Base-by-base conservation (phyloP, 257 asterid species). In the Solanum appendiculatum region DNA sequence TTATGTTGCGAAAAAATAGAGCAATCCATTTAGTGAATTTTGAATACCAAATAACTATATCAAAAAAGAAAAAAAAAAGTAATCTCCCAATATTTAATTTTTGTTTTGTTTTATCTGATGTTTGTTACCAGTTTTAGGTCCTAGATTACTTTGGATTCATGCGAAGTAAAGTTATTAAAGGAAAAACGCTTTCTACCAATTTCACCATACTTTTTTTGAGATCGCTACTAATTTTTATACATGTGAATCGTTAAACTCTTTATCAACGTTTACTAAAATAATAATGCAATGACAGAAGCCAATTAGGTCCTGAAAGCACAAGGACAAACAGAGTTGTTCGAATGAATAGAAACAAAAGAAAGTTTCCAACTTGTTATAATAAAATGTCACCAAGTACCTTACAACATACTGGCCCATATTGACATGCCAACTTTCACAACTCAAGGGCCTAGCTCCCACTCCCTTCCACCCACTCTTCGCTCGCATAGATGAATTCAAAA, bases 341-440 rank as follows among this genome's bases (percentile, higher is more conserved):
- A 36, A 33, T 70, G 80, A 70, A 70, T 73, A 16, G 54, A 73
- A 73, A 73, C 82, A 73, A 73, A 73, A 73, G 82, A 37, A 73
- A 64, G 20, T 46, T 46, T 14, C 56, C 56, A 46, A 46, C 5
- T 46, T 46, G 56, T 46, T 46, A 14, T 13, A 46, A 46, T 46
- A 51, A 73, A 73, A 73, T 73, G 81, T 73, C 81, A 73, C 81
- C 16, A 36, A 74, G 56, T 29, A 5, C 54, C 54, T 74, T 74
- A 23, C 33, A 74, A 1, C 51, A 74, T 39, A 12, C 56, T 39
- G 82, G 20, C 46, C 82, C 82, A 75, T 40, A 5, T 39, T 39
- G 82, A 39, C 82, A 39, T 39, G 56, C 82, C 33, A 75, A 75
- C 56, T 39, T 13, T 75, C 23, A 39, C 82, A n/a, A n/a, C n/a